phyloP scores from a whole-genome alignment of 352 stramenopile species.

The Phytophthora ohioensis region DNA sequence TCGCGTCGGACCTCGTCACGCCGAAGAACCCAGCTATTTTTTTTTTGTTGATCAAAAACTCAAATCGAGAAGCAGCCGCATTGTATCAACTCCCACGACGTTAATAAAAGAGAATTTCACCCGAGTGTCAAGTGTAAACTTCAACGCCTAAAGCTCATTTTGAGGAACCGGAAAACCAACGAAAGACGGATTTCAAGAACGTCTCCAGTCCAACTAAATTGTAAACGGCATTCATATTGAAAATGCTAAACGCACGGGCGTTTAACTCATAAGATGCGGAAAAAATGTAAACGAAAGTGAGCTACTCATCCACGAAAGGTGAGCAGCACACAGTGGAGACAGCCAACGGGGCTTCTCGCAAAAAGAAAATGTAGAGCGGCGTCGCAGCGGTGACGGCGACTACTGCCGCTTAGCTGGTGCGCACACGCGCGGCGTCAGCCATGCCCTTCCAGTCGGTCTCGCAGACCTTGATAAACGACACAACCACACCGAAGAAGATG shows the following conservation, averaged over 20 bases:
- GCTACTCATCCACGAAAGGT: background rate
- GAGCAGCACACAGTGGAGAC: background rate
- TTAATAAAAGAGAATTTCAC: too few species aligned
- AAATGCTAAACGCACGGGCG: conserved; percentile 37
- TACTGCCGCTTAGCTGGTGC: conserved; percentile 46
- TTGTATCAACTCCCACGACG: too few species aligned
- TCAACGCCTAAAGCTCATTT: too few species aligned
- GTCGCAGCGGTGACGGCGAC: background rate
- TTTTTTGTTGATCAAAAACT: conserved; percentile 3
- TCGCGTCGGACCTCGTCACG: conserved; percentile 55
- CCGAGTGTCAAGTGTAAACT: too few species aligned
- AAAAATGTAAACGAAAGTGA: conserved; percentile 22
- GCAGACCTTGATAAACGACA: conserved; percentile 73
- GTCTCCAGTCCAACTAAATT: background rate
- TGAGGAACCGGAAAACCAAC: too few species aligned
- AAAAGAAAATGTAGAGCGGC: conserved; percentile 15
- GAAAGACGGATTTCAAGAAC: too few species aligned
- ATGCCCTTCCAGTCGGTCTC: conserved; percentile 67
- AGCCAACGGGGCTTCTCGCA: background rate
- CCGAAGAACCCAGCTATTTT: conserved; percentile 20
- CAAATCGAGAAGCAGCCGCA: too few species aligned
- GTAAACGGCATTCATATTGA: conserved; percentile 38
- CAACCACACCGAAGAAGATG: conserved; percentile 59
- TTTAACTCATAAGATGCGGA: conserved; percentile 42
- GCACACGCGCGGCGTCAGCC: conserved; percentile 60